These are phyloP conservation scores for Cordyceps cateniannulata DNA, from an alignment of 2,329 filamentous ascomycete species.

Conservation along the genomic window DNA sequence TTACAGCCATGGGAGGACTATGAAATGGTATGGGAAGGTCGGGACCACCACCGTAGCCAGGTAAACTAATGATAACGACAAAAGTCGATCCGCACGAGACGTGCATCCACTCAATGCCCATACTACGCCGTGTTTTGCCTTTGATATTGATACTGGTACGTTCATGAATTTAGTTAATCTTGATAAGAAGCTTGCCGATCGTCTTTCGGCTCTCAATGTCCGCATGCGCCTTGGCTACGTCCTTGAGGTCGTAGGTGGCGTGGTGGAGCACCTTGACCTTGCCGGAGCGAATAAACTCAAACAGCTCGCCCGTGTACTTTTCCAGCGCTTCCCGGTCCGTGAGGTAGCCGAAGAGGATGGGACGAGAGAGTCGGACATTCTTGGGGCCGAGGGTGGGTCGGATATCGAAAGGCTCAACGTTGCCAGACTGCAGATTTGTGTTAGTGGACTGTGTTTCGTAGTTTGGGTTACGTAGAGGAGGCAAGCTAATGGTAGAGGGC, in stretches of 20 bases:
- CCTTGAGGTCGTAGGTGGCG: slow-evolving; percentile 67
- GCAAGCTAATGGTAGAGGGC: neutral
- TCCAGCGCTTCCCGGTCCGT: slow-evolving; percentile 64
- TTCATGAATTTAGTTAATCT: slow-evolving; percentile 39
- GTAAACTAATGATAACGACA: neutral
- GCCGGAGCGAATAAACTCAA: slow-evolving; percentile 61
- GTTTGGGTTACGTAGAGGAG: no score
- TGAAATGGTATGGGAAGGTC: neutral
- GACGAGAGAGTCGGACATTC: slow-evolving; percentile 71
- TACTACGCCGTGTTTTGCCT: neutral
- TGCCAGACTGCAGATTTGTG: slow-evolving; percentile 45
- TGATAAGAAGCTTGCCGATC: slow-evolving; percentile 74
- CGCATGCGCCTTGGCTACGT: slow-evolving; percentile 64
- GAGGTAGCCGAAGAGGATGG: slow-evolving; percentile 66
- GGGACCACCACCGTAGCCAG: neutral
- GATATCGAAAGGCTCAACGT: slow-evolving; percentile 61
- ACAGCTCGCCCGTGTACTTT: slow-evolving; percentile 64
- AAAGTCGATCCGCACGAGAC: neutral
- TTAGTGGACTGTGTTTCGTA: neutral
- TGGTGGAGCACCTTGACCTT: slow-evolving; percentile 70
- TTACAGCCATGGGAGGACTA: neutral
- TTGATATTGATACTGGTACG: neutral
- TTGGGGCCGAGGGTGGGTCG: slow-evolving; percentile 57
- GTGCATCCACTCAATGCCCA: neutral
- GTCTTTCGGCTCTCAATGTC: slow-evolving; percentile 80